Base-by-base conservation (phyloP, 169 alveolate genomes). In the Toxoplasma gondii region DNA sequence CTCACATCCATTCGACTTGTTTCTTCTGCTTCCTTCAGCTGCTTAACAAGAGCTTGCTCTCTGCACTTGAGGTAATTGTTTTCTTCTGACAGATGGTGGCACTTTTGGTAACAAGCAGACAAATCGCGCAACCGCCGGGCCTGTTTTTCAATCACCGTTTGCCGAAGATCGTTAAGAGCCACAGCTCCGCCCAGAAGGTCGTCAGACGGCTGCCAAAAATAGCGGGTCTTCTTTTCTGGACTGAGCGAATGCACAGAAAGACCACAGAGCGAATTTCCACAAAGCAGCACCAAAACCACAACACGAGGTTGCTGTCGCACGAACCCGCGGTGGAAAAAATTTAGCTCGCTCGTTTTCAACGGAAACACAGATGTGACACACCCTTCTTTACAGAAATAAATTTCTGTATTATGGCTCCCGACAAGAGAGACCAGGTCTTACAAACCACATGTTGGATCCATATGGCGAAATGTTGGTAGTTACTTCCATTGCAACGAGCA, bases 21-120 rank as follows among this genome's bases (percentile, higher is more conserved):
- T 45, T 82, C 90, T n/a, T 82, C 90, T 0, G 36, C 69, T 43
- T 82, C 90, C 67, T 82, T 39, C 67, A 82, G 31, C 90, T 82
- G 90, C 41, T 16, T 82, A 29, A 49, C 41, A 31, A 82, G 90
- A 24, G 90, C 90, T 31, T 41, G 69, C 41, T 82, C 58, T 41
- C 90, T 43, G 38, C 36, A 29, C 36, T 43, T 82, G 54, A 82
- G 67, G 67, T 41, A 82, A 19, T 43, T 36, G 41, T 82, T 82
- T n/a, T 82, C 90, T n/a, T 45, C 90, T 41, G 54, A 41, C 22
- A 82, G 90, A 0, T 43, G 70, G 43, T 41, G 54, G 29, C 69
- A 82, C 67, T 45, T 43, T 41, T 43, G 90, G 39, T 82, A 82
- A n/a, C 43, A 82, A 12, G 54, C 36, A 24, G 90, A 82, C 70